Evolutionary conservation across 2,329 filamentous ascomycete genomes (phyloP), one percentile per base, ranked within the genome.

Genomic region (Colletotrichum plurivorum): DNA sequence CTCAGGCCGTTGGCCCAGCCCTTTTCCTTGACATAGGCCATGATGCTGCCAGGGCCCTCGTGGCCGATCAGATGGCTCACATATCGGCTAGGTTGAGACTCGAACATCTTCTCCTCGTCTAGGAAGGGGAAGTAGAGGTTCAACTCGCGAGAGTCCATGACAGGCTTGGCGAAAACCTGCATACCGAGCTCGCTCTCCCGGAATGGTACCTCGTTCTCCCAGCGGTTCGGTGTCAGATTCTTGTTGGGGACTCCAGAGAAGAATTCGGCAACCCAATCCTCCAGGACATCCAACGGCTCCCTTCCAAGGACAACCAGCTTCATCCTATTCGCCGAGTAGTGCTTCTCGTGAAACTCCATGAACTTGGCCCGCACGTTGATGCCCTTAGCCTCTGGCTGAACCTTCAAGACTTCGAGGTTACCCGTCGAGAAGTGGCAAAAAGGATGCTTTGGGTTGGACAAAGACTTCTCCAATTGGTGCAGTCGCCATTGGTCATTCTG

Each of bases 281-380:
- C 92, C 64, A 97, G 84, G 18, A 94, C 89, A 74, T 97, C 94
- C 67, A 98, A 84, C 6, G 90, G 85, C 78, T 98, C 95, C 58
- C 92, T 88, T 1, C 95, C 95, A 22, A 98, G 81, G 5, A 97
- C 90, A 45, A 95, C 94, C 57, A 98, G 84, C 84, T 97, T 97
- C 93, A 97, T 97, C 46, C 91, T 88, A 77, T 98, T 98, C 67
- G 95, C 93, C 1, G 95, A 97, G 81, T 98, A 98, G 77, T 97
- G 92, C 76, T 91, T 92, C 71, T 90, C 89, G 78, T 98, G 94
- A 76, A 98, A 98, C 72, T 94, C 92, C 73, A 98, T 97, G 77
- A 98, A 98, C 79, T 95, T 94, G 73, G 94, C 91, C 56, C 95
- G 89, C 27, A 98, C 93, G 78, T 96, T 93, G 74, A 98, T 88